These are phyloP conservation scores for Dryas octopetala DNA, from an alignment of 306 rosid species.

Conservation along the genomic window DNA sequence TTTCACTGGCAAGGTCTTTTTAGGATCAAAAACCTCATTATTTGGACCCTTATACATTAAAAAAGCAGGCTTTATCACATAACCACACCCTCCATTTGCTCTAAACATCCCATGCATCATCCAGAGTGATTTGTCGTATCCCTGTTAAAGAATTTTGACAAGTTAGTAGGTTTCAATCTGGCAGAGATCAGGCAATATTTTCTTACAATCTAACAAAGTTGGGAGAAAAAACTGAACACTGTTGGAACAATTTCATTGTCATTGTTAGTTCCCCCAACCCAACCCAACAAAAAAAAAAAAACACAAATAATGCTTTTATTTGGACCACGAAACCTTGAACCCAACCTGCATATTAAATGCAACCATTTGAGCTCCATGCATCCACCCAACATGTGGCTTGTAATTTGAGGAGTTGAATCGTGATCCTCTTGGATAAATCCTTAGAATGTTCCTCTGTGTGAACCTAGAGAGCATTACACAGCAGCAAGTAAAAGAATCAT, in stretches of 20 bases:
- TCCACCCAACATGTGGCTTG: slow-evolving; percentile 87
- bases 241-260: no score
- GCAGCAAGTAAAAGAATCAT: slow-evolving; percentile 25
- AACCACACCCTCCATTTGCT: slow-evolving; percentile 90
- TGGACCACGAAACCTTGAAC: slow-evolving; percentile 9
- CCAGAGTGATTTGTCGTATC: slow-evolving; percentile 74
- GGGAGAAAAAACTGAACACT: no score
- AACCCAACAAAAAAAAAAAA: no score
- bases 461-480: slow-evolving; percentile 49
- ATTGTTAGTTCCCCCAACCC: no score
- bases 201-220: no score
- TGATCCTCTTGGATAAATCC: slow-evolving; percentile 87
- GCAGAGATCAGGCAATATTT: slow-evolving; percentile 10
- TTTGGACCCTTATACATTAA: slow-evolving; percentile 44
- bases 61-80: slow-evolving; percentile 69
- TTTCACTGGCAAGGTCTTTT: slow-evolving; percentile 40
- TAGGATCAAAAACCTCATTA: slow-evolving; percentile 65
- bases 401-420: slow-evolving; percentile 78
- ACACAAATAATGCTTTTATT: no score
- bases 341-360: slow-evolving; percentile 96
- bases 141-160: slow-evolving; percentile 41
- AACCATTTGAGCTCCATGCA: slow-evolving; percentile 93
- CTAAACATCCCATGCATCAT: slow-evolving; percentile 89
- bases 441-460: slow-evolving; percentile 72
- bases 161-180: slow-evolving; percentile 14